Evolutionary conservation across 129 eudicot species (phyloP).

Genomic region (Apium graveolens): DNA sequence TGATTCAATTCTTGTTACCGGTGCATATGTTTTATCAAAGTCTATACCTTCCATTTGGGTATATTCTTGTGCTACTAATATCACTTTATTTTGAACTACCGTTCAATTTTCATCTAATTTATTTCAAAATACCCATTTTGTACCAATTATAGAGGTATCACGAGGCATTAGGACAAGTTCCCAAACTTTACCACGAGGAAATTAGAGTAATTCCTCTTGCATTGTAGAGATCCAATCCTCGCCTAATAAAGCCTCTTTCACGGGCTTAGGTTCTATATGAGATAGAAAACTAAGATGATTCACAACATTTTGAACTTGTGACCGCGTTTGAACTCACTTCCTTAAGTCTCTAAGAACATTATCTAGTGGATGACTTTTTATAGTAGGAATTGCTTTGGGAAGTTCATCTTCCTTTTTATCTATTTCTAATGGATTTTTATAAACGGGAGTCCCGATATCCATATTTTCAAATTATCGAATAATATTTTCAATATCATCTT

Average conservation of each 20-base stretch:
- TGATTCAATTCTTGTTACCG: conserved; percentile 3
- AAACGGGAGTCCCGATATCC: no score
- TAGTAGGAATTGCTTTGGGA: no score
- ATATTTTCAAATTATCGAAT: no score
- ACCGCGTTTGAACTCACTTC: no score
- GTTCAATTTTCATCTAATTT: no score
- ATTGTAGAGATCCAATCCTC: neutral
- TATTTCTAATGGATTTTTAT: neutral
- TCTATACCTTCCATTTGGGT: neutral
- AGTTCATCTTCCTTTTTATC: no score
- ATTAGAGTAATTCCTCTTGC: conserved; percentile 6
- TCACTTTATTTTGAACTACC: no score
- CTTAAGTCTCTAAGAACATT: no score
- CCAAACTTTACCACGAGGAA: neutral
- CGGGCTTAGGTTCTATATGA: neutral
- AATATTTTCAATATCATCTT: neutral
- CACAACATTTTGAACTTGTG: neutral
- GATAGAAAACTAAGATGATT: neutral
- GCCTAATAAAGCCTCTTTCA: no score
- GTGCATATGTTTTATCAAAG: neutral
- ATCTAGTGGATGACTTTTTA: no score
- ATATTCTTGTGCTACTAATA: no score
- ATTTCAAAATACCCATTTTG: no score
- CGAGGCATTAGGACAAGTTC: neutral
- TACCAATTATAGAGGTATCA: neutral